phyloP scores from a whole-genome alignment of 1,284 basidiomycete genomes.

The Calocybe gambosa region DNA sequence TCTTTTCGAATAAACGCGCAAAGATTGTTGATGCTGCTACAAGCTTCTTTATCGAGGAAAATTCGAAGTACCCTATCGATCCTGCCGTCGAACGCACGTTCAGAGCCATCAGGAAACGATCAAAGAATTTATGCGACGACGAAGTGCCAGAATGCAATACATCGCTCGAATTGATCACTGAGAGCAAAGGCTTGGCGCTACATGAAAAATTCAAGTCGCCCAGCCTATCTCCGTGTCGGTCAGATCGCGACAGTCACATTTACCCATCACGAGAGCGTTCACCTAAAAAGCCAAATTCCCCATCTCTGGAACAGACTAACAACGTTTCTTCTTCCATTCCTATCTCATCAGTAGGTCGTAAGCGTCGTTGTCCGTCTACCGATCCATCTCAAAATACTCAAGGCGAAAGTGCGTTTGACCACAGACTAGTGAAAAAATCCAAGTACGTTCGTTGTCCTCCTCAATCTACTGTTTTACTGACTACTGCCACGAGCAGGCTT shows the following conservation, averaged over 20 bases:
- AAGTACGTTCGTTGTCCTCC: conserved; percentile 14
- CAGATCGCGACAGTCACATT: conserved; percentile 5
- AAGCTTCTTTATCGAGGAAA: conserved; percentile 29
- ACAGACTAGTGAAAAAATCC: conserved; percentile 18
- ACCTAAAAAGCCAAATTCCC: conserved; percentile 5
- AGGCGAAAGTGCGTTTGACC: background rate
- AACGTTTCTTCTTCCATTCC: background rate
- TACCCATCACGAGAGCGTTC: conserved; percentile 18
- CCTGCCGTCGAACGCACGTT: conserved; percentile 26
- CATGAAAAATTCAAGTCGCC: conserved; percentile 12
- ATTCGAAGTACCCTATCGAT: conserved; percentile 19
- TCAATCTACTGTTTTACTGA: background rate
- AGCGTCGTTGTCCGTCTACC: conserved; percentile 10
- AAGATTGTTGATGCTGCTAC: conserved; percentile 37
- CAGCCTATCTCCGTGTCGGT: background rate
- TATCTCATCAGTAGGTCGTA: conserved; percentile 3
- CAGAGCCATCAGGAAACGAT: conserved; percentile 24
- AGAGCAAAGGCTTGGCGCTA: conserved; percentile 24
- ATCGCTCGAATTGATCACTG: conserved; percentile 21
- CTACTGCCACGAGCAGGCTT: conserved; percentile 1
- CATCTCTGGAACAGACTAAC: conserved; percentile 4
- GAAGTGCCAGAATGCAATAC: conserved; percentile 22
- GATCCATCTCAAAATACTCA: background rate
- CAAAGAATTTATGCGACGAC: conserved; percentile 28
- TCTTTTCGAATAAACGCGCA: conserved; percentile 32